Conservation (phyloP, 768 basidiomycete genomes). For the Collybiopsis luxurians region DNA sequence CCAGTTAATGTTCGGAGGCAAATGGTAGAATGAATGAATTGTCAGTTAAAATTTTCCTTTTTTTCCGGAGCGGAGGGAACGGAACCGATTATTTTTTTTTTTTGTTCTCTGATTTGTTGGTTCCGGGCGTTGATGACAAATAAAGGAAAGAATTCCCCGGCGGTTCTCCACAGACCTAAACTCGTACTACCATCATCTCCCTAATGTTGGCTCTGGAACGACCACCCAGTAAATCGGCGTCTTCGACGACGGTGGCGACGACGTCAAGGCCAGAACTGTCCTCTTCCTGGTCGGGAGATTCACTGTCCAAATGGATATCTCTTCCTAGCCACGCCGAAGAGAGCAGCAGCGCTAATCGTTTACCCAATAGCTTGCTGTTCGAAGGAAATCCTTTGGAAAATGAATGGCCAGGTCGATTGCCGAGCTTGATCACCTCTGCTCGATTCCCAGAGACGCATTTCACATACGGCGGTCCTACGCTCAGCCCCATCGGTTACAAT, state of each 20-base stretch:
- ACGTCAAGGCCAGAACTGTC: background rate
- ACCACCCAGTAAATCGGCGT: too few relatives aligned
- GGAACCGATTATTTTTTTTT: too few relatives aligned
- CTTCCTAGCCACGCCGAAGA: background rate
- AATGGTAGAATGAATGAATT: too few relatives aligned
- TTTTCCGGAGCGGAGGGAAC: too few relatives aligned
- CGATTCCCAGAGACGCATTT: background rate
- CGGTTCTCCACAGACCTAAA: too few relatives aligned
- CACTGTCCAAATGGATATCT: conserved; percentile 1
- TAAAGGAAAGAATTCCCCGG: too few relatives aligned
- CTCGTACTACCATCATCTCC: too few relatives aligned
- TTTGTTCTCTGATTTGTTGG: too few relatives aligned
- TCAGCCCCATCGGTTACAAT: background rate
- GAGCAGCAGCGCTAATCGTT: background rate
- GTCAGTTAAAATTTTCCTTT: too few relatives aligned
- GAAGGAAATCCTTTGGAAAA: background rate
- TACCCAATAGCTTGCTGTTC: background rate
- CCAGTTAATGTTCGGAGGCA: too few relatives aligned
- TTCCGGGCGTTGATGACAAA: too few relatives aligned
- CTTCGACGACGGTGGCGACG: background rate
- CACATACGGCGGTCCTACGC: background rate
- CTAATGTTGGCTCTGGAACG: too few relatives aligned
- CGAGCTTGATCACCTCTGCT: background rate
- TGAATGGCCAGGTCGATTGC: background rate
- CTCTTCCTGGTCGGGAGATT: conserved; percentile 5